Conservation (phyloP, 495 filamentous ascomycete species). For the Talaromyces nanjingensis region DNA sequence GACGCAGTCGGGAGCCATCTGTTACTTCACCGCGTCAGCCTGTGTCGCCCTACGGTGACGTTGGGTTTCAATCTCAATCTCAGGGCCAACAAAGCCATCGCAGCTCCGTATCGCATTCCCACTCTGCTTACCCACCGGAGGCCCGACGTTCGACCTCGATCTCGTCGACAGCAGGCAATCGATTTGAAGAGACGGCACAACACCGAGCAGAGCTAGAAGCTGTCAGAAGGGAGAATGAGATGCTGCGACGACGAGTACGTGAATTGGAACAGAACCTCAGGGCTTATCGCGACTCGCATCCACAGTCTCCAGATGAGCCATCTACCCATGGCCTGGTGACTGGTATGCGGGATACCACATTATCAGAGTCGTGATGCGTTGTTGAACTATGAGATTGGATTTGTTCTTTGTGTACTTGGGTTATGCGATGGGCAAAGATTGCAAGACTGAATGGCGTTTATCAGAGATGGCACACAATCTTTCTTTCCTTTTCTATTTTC, state of each 20-base stretch:
- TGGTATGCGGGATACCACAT: conserved; percentile 11
- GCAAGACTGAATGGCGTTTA: background rate
- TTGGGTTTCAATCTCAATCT: conserved; percentile 19
- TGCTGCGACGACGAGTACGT: conserved; percentile 61
- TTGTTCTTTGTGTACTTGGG: background rate
- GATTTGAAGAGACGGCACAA: conserved; percentile 65
- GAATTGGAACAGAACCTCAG: conserved; percentile 55
- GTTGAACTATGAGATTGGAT: background rate
- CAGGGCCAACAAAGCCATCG: conserved; percentile 25
- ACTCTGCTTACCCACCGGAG: conserved; percentile 11
- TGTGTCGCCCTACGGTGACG: conserved; percentile 14
- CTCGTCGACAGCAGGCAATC: conserved; percentile 23
- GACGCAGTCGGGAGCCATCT: conserved; percentile 35
- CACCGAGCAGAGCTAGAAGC: conserved; percentile 66
- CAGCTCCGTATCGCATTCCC: conserved; percentile 23
- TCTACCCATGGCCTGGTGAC: background rate
- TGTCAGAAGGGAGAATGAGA: conserved; percentile 75
- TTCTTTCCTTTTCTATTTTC: background rate
- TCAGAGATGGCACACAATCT: background rate
- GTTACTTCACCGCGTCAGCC: conserved; percentile 38
- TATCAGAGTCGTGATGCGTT: background rate
- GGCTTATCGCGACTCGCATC: conserved; percentile 17
- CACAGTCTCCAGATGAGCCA: conserved; percentile 1
- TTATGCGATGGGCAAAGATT: background rate
- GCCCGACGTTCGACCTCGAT: conserved; percentile 18